Conservation (phyloP, 2,329 filamentous ascomycete species). For the Colletotrichum cereale region DNA sequence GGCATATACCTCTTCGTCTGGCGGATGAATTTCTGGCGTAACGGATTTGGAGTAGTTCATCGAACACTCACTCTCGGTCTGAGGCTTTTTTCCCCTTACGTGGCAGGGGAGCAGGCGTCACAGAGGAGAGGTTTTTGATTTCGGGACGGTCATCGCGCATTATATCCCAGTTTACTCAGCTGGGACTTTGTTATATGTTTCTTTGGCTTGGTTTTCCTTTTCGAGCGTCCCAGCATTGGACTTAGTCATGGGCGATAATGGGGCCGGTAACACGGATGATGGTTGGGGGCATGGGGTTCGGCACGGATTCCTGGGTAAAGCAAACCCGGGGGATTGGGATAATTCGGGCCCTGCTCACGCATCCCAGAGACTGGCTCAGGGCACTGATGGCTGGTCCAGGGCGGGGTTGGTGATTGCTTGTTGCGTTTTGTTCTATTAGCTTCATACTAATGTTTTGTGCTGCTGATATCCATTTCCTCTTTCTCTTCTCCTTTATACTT, state of each 20-base stretch:
- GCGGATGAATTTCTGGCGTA: conserved; percentile 42
- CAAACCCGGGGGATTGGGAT: conserved; percentile 47
- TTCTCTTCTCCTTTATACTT: conserved; percentile 53
- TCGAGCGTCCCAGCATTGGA: conserved; percentile 41
- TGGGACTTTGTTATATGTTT: conserved; percentile 32
- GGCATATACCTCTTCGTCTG: conserved; percentile 59
- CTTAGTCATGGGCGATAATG: conserved; percentile 60
- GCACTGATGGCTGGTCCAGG: conserved; percentile 66
- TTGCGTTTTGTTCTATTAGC: conserved; percentile 56
- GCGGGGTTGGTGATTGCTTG: conserved; percentile 54
- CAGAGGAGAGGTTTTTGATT: conserved; percentile 30
- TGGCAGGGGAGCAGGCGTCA: conserved; percentile 31
- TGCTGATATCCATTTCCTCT: conserved; percentile 55
- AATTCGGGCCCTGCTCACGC: conserved; percentile 50
- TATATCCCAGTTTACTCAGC: not conserved
- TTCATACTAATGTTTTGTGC: conserved; percentile 55
- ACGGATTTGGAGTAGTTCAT: conserved; percentile 35
- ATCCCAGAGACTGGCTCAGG: conserved; percentile 60
- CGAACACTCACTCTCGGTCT: conserved; percentile 29
- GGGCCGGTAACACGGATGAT: conserved; percentile 47
- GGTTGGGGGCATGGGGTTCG: conserved; percentile 52
- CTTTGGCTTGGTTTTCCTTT: conserved; percentile 47
- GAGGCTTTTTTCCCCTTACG: conserved; percentile 31
- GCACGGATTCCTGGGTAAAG: conserved; percentile 50
- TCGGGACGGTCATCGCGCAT: conserved; percentile 13